Conservation (phyloP, 75 land plant genomes). For the Selaginella tamariscina region DNA sequence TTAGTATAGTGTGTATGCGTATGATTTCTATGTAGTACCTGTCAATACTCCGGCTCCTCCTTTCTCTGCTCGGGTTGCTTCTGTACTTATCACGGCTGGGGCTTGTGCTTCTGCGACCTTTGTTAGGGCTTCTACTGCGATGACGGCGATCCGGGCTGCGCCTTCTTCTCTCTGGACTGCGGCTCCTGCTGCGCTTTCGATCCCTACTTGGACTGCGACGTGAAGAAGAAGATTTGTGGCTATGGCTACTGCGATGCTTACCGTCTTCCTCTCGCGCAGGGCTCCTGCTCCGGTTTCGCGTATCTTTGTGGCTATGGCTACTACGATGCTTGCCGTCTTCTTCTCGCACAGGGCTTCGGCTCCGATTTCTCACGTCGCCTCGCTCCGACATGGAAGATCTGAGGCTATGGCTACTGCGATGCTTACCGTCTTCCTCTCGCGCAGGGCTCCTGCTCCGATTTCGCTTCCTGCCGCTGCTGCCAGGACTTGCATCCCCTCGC, state of each 20-base stretch:
- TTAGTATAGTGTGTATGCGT: too few relatives aligned
- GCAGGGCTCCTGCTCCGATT: slow-evolving; percentile 21
- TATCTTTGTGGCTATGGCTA: neutral
- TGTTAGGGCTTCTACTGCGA: too few relatives aligned
- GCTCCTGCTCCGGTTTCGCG: slow-evolving; percentile 26
- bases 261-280: neutral
- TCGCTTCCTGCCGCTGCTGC: neutral
- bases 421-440: neutral
- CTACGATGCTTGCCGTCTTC: neutral
- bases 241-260: neutral
- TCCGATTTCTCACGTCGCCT: neutral
- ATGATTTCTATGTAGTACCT: too few relatives aligned
- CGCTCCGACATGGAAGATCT: neutral
- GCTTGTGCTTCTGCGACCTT: too few relatives aligned
- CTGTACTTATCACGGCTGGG: too few relatives aligned
- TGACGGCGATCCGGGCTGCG: too few relatives aligned
- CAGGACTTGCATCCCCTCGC: neutral
- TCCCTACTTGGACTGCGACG: too few relatives aligned
- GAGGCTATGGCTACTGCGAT: neutral
- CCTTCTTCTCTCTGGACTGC: slow-evolving; percentile 11
- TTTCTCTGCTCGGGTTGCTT: too few relatives aligned
- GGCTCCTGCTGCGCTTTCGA: slow-evolving; percentile 13
- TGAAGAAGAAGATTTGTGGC: too few relatives aligned
- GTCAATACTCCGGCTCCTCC: too few relatives aligned
- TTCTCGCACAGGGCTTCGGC: slow-evolving; percentile 14